Base-by-base conservation (phyloP, 129 eudicot genomes). In the Logfia minima region DNA sequence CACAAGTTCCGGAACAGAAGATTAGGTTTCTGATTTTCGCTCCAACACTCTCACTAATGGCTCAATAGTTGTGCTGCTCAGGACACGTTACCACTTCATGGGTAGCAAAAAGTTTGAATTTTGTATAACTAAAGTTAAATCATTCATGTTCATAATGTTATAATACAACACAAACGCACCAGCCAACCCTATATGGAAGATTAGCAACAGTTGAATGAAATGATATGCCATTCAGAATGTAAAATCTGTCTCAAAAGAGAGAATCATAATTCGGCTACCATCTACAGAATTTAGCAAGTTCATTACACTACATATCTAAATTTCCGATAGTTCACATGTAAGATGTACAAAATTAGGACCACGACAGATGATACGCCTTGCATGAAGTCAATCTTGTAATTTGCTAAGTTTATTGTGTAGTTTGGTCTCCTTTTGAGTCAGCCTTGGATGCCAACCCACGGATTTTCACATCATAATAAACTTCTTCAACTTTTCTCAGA, bases 401-500 rank as follows among this genome's bases (percentile, higher is more conserved):
- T 52, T 78, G 79, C 66, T 79, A 71, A 43, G 71, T 48, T 66
- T 79, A 85, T 85, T 67, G 79, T 21, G 45, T 60, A 31, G 79
- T 81, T 82, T 83, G 70, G 16, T 84, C 84, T 64, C 72, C 92
- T 28, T 74, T 76, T 6, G 77, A 22, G 31, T 79, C 85, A 3
- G 65, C 92, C 19, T 66, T 83, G 4, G 85, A 66, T 3, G 81
- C 86, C 92, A 94, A 78, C 58, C 98, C 97, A 70, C 97, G 85
- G 35, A 93, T 93, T 79, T 91, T 93, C 62, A 93, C 98, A 75
- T 91, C 98, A 23, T 93, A 91, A 82, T 39, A 78, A 34, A 93
- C 98, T 78, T 93, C 97, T 59, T 90, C 96, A 3, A 93, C 98
- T 82, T 83, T 86, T 83, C 92, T 84, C 45, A 91, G 82, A 74